A percentile compares a stretch with the other conserved stretches of the same genome.
phyloP scores from a whole-genome alignment of 148 eudicot genomes.

The Amaranthus cruentus region DNA sequence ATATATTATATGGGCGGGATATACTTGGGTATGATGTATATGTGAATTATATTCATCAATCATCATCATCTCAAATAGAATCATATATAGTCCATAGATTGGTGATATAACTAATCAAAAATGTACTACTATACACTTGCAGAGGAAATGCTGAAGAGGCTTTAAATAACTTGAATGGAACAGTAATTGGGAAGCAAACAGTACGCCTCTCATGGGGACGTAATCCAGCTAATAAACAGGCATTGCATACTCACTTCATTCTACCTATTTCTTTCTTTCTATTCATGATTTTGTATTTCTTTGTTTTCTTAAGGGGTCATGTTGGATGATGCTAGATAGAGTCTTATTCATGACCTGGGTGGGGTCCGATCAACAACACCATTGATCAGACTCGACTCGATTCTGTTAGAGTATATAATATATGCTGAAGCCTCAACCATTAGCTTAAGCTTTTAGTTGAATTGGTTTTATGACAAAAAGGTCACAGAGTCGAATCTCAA shows the following conservation, averaged over 20 bases:
- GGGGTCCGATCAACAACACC: too few species aligned
- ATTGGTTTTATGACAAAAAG: too few species aligned
- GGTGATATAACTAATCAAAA: neutral
- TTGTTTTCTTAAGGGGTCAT: neutral
- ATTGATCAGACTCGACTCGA: too few species aligned
- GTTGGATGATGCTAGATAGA: neutral
- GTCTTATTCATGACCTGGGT: too few species aligned
- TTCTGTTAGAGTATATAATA: too few species aligned
- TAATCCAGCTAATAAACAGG: conserved; percentile 93
- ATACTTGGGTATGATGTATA: too few species aligned
- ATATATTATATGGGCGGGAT: too few species aligned
- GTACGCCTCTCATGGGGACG: conserved; percentile 99
- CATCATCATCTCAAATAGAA: neutral
- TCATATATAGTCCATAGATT: neutral
- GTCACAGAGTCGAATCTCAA: too few species aligned
- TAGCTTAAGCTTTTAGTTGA: too few species aligned
- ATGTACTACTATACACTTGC: conserved; percentile 14
- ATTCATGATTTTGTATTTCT: neutral
- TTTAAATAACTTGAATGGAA: conserved; percentile 76
- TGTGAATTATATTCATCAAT: too few species aligned
- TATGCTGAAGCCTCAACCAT: too few species aligned
- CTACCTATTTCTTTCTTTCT: neutral
- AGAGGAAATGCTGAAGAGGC: conserved; percentile 91
- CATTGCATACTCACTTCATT: conserved; percentile 23
- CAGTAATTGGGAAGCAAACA: conserved; percentile 85